phyloP scores from a whole-genome alignment of 257 asterid genomes.

The Salvia rosmarinus region DNA sequence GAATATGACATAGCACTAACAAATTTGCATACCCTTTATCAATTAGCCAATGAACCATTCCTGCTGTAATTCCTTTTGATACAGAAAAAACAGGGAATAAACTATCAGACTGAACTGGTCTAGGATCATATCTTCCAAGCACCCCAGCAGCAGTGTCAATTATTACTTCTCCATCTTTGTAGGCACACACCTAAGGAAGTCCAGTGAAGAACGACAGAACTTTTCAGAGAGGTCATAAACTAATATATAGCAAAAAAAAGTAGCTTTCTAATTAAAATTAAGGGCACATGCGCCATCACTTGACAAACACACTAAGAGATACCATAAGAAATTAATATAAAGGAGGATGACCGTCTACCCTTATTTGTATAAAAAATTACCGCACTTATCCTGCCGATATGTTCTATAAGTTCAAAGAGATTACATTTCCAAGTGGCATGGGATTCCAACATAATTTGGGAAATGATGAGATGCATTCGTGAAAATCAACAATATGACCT shows the following conservation, averaged over 20 bases:
- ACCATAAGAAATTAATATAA: conserved; percentile 7
- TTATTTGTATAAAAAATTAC: conserved; percentile 10
- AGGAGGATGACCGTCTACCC: conserved; percentile 10
- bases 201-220: conserved; percentile 9
- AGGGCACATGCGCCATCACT: neutral
- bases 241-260: conserved; percentile 6
- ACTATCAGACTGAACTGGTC: conserved; percentile 98
- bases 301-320: neutral
- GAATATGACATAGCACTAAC: conserved; percentile 26
- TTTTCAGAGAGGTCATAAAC: conserved; percentile 21
- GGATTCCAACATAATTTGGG: conserved; percentile 14
- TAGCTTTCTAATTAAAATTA: conserved; percentile 15
- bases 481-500: conserved; percentile 16
- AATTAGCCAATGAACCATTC: conserved; percentile 93
- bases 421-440: neutral
- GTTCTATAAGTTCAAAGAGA: neutral
- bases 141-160: conserved; percentile 97
- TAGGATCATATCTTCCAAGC: conserved; percentile 97
- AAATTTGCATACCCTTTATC: conserved; percentile 73
- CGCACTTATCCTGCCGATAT: conserved; percentile 5
- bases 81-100: conserved; percentile 92
- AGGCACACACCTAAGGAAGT: conserved; percentile 82
- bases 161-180: conserved; percentile 94
- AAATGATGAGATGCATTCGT: neutral
- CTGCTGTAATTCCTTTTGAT: conserved; percentile 90